Evolutionary conservation across 2,329 filamentous ascomycete species (phyloP).

Genomic region (Calonectria ilicicola): DNA sequence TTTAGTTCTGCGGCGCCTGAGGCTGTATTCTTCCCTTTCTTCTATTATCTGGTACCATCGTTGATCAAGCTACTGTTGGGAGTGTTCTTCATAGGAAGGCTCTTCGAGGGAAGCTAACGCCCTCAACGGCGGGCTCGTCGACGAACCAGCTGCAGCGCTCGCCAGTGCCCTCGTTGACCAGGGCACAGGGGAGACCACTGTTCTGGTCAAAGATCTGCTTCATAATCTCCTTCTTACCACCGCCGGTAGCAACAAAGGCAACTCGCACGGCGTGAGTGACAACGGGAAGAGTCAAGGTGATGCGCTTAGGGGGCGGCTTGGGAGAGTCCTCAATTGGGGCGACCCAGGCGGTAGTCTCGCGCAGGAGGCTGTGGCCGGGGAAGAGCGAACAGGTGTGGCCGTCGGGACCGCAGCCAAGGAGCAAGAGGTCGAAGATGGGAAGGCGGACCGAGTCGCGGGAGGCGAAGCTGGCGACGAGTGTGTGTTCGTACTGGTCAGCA

Average conservation of each 20-base stretch:
- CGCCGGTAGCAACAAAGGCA: constrained; percentile 92
- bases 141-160: constrained; percentile 97
- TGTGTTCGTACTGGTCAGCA: constrained; percentile 93
- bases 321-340: constrained; percentile 92
- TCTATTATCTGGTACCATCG: constrained; percentile 11
- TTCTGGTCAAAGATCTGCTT: constrained; percentile 90
- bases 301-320: constrained; percentile 90
- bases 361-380: constrained; percentile 86
- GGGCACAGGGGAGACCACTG: constrained; percentile 82
- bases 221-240: constrained; percentile 89
- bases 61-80: constrained; percentile 22
- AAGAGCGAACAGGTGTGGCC: constrained; percentile 98
- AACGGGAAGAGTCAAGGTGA: constrained; percentile 93
- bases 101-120: constrained; percentile 83
- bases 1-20: background rate
- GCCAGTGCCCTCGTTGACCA: constrained; percentile 86
- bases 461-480: constrained; percentile 86
- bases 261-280: constrained; percentile 88
- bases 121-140: constrained; percentile 86
- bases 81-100: constrained; percentile 63
- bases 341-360: constrained; percentile 92
- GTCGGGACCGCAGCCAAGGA: constrained; percentile 94
- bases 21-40: background rate
- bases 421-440: constrained; percentile 93
- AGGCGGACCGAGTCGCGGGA: constrained; percentile 93